phyloP scores from a whole-genome alignment of 2,329 filamentous ascomycete species.

The Colletotrichum cuscutae region DNA sequence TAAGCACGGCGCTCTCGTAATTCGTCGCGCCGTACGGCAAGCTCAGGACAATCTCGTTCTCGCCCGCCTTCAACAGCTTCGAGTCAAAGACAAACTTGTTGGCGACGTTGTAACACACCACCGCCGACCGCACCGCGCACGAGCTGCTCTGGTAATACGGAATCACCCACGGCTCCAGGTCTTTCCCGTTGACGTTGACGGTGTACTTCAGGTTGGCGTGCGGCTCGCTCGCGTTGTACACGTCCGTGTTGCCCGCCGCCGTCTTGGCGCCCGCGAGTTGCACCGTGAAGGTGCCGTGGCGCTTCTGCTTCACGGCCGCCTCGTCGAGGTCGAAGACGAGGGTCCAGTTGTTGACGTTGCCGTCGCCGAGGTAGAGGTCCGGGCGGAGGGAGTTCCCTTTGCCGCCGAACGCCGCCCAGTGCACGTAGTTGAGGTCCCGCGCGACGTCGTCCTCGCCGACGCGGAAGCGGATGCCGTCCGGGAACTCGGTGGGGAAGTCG shows the following conservation, averaged over 20 bases:
- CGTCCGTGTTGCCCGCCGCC: conserved; percentile 68
- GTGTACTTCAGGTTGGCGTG: conserved; percentile 61
- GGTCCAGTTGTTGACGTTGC: conserved; percentile 66
- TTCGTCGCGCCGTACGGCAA: conserved; percentile 67
- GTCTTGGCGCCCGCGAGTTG: conserved; percentile 73
- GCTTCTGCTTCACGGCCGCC: conserved; percentile 52
- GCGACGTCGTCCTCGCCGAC: conserved; percentile 59
- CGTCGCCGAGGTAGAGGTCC: conserved; percentile 50
- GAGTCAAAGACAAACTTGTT: conserved; percentile 66
- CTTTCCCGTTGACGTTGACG: conserved; percentile 47
- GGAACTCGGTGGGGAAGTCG: conserved; percentile 67
- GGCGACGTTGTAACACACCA: conserved; percentile 67
- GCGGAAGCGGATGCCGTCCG: conserved; percentile 62
- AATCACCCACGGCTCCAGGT: conserved; percentile 61
- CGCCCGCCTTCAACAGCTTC: conserved; percentile 54
- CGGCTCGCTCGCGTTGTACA: conserved; percentile 60
- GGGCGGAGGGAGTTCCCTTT: conserved; percentile 56
- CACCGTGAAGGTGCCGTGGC: conserved; percentile 67
- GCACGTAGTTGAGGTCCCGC: conserved; percentile 67
- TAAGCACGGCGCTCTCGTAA: conserved; percentile 64
- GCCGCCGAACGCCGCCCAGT: conserved; percentile 70
- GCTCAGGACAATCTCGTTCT: conserved; percentile 64
- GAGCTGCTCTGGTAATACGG: conserved; percentile 67
- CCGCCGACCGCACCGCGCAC: conserved; percentile 67
- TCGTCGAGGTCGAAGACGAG: conserved; percentile 56